Evolutionary conservation across 2,329 filamentous ascomycete species (phyloP).

Genomic region (Colletotrichum kahawae): DNA sequence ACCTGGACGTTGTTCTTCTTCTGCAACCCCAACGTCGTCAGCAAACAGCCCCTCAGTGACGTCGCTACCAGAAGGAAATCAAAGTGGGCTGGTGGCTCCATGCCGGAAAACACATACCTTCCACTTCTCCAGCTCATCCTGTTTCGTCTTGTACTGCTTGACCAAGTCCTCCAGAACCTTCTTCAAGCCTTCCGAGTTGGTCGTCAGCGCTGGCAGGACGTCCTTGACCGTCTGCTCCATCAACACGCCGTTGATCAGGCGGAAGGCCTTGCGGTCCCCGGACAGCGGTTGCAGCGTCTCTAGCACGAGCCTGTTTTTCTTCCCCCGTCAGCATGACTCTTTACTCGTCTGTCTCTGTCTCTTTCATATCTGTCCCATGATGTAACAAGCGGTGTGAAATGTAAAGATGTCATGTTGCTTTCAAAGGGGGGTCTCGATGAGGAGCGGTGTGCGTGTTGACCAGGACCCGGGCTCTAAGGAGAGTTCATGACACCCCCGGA

Average conservation of each 20-base stretch:
- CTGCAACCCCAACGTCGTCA: constrained; percentile 47
- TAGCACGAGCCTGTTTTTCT: constrained; percentile 76
- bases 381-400: constrained; percentile 9
- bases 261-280: constrained; percentile 92
- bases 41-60: not conserved
- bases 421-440: not conserved
- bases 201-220: constrained; percentile 87
- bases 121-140: constrained; percentile 96
- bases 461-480: constrained; percentile 21
- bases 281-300: constrained; percentile 87
- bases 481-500: not conserved
- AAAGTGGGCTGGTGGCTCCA: not conserved
- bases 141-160: constrained; percentile 95
- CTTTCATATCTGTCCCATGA: not conserved
- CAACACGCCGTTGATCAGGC: constrained; percentile 96
- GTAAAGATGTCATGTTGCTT: not conserved
- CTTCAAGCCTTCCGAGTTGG: constrained; percentile 91
- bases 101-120: constrained; percentile 68
- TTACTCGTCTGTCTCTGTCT: not conserved
- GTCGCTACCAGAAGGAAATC: not conserved
- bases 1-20: constrained; percentile 92
- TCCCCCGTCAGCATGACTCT: not conserved
- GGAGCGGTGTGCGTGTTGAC: constrained; percentile 20
- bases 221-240: constrained; percentile 94
- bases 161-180: constrained; percentile 94